Conservation (phyloP, 1,139 yeast species). For the Wickerhamiella pararugosa region DNA sequence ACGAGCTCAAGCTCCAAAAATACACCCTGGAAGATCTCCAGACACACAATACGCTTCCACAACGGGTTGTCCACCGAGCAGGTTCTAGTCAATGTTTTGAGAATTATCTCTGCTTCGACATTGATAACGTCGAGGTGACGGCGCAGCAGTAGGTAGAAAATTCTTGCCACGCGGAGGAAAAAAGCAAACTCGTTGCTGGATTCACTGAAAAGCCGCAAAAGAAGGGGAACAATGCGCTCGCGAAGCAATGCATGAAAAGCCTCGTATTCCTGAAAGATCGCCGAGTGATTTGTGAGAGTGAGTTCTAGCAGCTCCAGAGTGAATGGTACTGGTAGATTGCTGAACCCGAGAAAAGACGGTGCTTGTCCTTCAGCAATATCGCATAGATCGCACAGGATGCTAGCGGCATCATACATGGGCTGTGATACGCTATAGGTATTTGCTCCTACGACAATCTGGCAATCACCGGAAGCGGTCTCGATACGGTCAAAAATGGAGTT, state of each 20-base stretch:
- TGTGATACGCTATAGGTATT: conserved; percentile 28
- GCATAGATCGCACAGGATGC: conserved; percentile 59
- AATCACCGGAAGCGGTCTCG: conserved; percentile 32
- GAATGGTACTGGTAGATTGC: conserved; percentile 46
- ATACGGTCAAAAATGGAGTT: conserved; percentile 61
- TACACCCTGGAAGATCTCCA: conserved; percentile 55
- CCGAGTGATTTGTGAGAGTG: conserved; percentile 41
- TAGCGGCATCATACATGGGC: conserved; percentile 51
- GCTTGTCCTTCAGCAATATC: conserved; percentile 44
- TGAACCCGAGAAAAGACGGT: conserved; percentile 38
- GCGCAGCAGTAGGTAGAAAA: conserved; percentile 44
- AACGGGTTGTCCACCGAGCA: conserved; percentile 35
- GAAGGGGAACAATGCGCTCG: conserved; percentile 55
- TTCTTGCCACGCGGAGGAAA: conserved; percentile 58
- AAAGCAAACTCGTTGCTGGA: conserved; percentile 44
- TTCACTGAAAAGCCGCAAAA: conserved; percentile 51
- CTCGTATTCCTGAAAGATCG: conserved; percentile 39
- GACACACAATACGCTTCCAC: conserved; percentile 62
- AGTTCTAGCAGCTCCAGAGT: conserved; percentile 73
- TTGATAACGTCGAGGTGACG: conserved; percentile 47
- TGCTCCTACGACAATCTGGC: background rate
- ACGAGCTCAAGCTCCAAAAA: conserved; percentile 42
- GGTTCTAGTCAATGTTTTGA: conserved; percentile 58
- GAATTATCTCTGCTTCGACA: conserved; percentile 66
- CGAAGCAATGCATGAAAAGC: conserved; percentile 56